Evolutionary conservation across 306 rosid genomes (phyloP).

Genomic region (Lupinus albus): DNA sequence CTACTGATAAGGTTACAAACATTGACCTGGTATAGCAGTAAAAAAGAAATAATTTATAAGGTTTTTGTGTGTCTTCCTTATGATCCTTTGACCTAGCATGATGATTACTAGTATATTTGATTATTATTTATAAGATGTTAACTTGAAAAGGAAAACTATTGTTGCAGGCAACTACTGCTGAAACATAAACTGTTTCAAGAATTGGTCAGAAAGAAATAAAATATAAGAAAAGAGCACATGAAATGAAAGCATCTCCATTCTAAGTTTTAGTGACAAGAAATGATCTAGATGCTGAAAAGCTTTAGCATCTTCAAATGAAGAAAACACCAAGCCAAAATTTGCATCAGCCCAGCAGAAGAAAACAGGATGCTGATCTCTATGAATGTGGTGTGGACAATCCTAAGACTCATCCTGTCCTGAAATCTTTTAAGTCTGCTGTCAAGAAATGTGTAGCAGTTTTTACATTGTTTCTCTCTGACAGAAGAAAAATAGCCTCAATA

Average conservation of each 20-base stretch:
- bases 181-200: slow-evolving; percentile 29
- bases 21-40: slow-evolving; percentile 15
- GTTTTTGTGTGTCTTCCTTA: neutral
- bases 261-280: slow-evolving; percentile 27
- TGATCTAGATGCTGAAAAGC: slow-evolving; percentile 34
- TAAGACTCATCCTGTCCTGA: slow-evolving; percentile 37
- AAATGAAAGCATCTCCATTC: slow-evolving; percentile 7
- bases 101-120: neutral
- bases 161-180: slow-evolving; percentile 22
- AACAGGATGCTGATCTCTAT: slow-evolving; percentile 22
- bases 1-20: too few species aligned
- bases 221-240: neutral
- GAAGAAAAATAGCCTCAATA: slow-evolving; percentile 46
- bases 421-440: slow-evolving; percentile 50
- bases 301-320: slow-evolving; percentile 63
- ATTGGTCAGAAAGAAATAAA: slow-evolving; percentile 45
- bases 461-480: slow-evolving; percentile 38
- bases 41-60: neutral
- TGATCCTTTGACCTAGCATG: neutral
- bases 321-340: slow-evolving; percentile 38
- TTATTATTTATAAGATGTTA: slow-evolving; percentile 7
- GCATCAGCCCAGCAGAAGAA: slow-evolving; percentile 44
- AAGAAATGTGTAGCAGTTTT: slow-evolving; percentile 54
- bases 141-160: slow-evolving; percentile 27
- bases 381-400: neutral